Conservation (phyloP, 805 yeast genomes). For the Nakazawaea ambrosiae region DNA sequence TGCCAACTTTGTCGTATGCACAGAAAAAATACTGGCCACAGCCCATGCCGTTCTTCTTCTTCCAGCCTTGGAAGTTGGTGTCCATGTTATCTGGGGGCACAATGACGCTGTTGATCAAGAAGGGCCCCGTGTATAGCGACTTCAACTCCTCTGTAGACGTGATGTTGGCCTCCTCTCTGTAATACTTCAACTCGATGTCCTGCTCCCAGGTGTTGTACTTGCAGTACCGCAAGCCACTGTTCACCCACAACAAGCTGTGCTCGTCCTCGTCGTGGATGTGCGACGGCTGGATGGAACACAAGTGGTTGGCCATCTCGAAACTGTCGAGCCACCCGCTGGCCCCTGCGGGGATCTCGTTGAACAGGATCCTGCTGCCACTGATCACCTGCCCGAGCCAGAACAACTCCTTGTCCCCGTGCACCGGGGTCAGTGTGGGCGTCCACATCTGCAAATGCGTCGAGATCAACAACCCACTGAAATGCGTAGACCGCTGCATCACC, state of each 20-base stretch:
- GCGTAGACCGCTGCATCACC: slow-evolving; percentile 38
- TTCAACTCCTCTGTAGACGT: slow-evolving; percentile 19
- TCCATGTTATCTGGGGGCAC: slow-evolving; percentile 48
- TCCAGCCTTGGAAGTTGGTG: slow-evolving; percentile 43
- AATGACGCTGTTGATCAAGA: slow-evolving; percentile 27
- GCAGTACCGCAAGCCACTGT: slow-evolving; percentile 65
- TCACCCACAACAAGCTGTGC: slow-evolving; percentile 53
- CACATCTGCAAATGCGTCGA: slow-evolving; percentile 36
- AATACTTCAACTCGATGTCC: slow-evolving; percentile 30
- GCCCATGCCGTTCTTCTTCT: slow-evolving; percentile 6
- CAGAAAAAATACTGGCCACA: slow-evolving; percentile 9
- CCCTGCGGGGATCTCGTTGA: slow-evolving; percentile 48
- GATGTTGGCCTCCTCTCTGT: slow-evolving; percentile 19
- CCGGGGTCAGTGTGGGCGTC: slow-evolving; percentile 37
- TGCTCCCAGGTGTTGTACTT: slow-evolving; percentile 31
- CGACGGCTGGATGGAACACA: slow-evolving; percentile 45
- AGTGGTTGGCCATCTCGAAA: neutral
- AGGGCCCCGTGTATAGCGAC: slow-evolving; percentile 29
- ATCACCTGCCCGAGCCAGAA: slow-evolving; percentile 65
- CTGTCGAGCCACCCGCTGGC: slow-evolving; percentile 36
- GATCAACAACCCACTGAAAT: slow-evolving; percentile 41
- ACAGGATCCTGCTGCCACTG: slow-evolving; percentile 44
- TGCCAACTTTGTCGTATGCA: slow-evolving; percentile 1
- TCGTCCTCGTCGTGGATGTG: slow-evolving; percentile 47
- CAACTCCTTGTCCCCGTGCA: slow-evolving; percentile 77